Base-by-base conservation (phyloP, 1,284 basidiomycete species). In the Leccinum holopus region DNA sequence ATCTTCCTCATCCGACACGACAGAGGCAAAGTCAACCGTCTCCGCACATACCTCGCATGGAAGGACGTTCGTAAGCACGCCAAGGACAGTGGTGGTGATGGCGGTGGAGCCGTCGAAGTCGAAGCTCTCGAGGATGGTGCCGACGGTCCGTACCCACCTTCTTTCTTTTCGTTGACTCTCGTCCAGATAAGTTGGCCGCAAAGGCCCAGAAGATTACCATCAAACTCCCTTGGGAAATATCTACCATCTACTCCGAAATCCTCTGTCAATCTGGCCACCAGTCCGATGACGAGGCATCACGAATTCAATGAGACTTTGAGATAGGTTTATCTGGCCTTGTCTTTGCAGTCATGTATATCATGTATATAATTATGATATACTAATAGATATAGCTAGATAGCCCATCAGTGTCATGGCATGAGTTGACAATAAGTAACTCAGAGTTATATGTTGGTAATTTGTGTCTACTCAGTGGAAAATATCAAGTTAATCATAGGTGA, bases 1-100 rank as follows among this genome's bases (percentile, higher is more conserved):
- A 95, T 99, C 68, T 98, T 98, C 70, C 87, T 98, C 68, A 96
- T 98, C 71, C 88, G 97, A 9, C 92, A 97, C 71, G 97, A 98
- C 77, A 82, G 94, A 65, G 93, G 91, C 21, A 97, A 98, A 76
- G 94, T 98, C 63, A 97, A 98, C 75, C 83, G 97, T 28, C 80
- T 98, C 18, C 79, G 94, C 30, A 97, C 94, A 10, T 98, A 98
- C 72, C 84, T 99, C n/a, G 93, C 92, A 0, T 99, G 97, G 96
- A 98, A 97, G 73, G 97, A 98, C 67, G 96, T 98, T 7, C 86
- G 97, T 16, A 97, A 97, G 72, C 92, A 95, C 67, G 95, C 95
- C 7, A 97, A 97, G 72, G 94, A 97, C 68, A 88, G 85, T 10
- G 88, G 88, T 58, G 90, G 87, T 9, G 89, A 90, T 63, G 91